Base-by-base conservation (phyloP, 495 filamentous ascomycete species). In the Penicillium crystallinum region DNA sequence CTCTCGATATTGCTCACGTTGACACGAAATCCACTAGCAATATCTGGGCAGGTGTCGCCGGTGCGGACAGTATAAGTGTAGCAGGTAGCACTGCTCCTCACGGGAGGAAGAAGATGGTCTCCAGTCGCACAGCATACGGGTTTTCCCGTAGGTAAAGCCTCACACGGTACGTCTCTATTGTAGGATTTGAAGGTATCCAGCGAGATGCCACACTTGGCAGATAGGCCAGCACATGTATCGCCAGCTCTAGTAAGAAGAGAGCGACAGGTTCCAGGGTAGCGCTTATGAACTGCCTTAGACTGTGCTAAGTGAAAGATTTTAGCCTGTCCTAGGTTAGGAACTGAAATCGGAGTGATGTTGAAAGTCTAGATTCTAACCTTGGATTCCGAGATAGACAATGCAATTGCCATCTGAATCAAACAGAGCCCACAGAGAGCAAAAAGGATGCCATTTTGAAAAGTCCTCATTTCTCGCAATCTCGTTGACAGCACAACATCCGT, bases 1-100 rank as follows among this genome's bases (percentile, higher is more conserved):
- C 30, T 31, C 43, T 59, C 55, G 36, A 65, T 53, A 18, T 60
- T 29, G 17, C 31, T 23, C 15, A 30, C 22, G 4, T 46, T 54
- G 36, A 58, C 45, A 1, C 18, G 19, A 17, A 48, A 46, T 2
- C 15, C 37, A n/a, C 52, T 22, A 2, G 56, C 56, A 22, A 58
- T 35, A 7, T 42, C 27, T 3, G 38, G 12, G 34, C 56, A 58
- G 14, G 36, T 52, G 22, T 41, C 25, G 0, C 19, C 37, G 8
- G 17, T 2, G 11, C 29, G 29, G 5, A 31, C 4, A 14, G 38
- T 50, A 14, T 42, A 42, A 2, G 0, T 8, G 19, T 40, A 41
- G 19, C 48, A 42, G 2, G 6, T 2, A 25, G 14, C n/a, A 5
- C 1, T 11, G 11, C 8, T 11, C 4, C 18, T 11, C 14, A 9